Percentiles rank a stretch among this genome's conserved stretches.
Conservation (phyloP, 2,329 filamentous ascomycete genomes). For the Conoideocrella luteorostrata region DNA sequence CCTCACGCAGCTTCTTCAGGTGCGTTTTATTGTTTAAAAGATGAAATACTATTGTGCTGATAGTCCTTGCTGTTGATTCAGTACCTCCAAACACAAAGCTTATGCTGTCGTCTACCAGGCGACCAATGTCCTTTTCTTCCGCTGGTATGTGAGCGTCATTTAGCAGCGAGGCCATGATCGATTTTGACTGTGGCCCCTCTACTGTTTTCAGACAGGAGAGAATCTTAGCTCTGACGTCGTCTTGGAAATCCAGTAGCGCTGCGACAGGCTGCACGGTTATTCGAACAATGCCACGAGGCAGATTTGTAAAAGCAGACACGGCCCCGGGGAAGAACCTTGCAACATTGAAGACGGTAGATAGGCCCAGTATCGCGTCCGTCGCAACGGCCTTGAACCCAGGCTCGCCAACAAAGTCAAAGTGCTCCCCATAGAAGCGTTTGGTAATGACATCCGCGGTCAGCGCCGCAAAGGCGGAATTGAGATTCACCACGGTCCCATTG, state of each 20-base stretch:
- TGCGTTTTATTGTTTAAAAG: slow-evolving; percentile 6
- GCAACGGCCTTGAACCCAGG: slow-evolving; percentile 9
- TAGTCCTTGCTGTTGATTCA: slow-evolving; percentile 12
- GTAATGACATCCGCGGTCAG: slow-evolving; percentile 16
- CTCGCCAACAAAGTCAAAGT: slow-evolving; percentile 11
- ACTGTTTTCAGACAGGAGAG: not conserved
- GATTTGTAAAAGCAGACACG: not conserved
- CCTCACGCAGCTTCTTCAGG: slow-evolving; percentile 10
- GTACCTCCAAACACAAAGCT: slow-evolving; percentile 14
- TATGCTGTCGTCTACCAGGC: slow-evolving; percentile 14
- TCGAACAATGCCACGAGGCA: not conserved
- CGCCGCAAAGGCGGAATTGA: slow-evolving; percentile 15
- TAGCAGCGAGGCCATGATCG: not conserved
- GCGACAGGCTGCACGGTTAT: too few species aligned
- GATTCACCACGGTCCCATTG: slow-evolving; percentile 1
- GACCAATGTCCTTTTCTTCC: not conserved
- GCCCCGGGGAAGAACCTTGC: not conserved
- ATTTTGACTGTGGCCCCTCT: not conserved
- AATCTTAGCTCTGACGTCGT: not conserved
- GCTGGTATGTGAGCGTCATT: not conserved
- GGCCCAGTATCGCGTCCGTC: not conserved
- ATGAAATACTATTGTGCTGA: slow-evolving; percentile 10
- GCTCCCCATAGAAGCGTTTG: slow-evolving; percentile 12
- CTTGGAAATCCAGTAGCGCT: not conserved
- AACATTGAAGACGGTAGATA: not conserved